Percentiles rank a stretch among this genome's conserved stretches.
These are phyloP conservation scores for Leishmania gerbilli DNA, from an alignment of 208 protist genomes.

Conservation along the genomic window DNA sequence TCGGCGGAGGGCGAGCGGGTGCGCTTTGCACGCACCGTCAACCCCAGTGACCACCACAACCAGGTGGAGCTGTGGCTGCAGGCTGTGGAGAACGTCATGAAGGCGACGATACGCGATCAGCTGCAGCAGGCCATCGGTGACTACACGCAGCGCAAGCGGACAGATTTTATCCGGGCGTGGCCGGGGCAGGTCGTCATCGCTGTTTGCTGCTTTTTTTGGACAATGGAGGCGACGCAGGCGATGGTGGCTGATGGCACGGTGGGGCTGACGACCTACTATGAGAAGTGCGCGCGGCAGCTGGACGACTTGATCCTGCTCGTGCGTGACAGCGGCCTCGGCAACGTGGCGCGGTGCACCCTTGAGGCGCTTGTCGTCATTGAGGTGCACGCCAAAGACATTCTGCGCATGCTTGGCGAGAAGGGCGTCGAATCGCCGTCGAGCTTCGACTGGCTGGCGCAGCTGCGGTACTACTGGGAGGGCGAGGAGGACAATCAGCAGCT, in stretches of 20 bases:
- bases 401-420: constrained; percentile 88
- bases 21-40: constrained; percentile 77
- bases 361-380: constrained; percentile 95
- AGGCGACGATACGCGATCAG: constrained; percentile 85
- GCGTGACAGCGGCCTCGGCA: constrained; percentile 83
- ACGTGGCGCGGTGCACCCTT: constrained; percentile 90
- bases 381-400: constrained; percentile 95
- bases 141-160: constrained; percentile 76
- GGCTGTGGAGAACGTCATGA: constrained; percentile 93
- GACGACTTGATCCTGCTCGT: constrained; percentile 94
- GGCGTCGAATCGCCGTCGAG: constrained; percentile 90
- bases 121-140: constrained; percentile 84
- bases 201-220: constrained; percentile 93
- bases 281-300: constrained; percentile 88
- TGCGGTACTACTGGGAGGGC: constrained; percentile 97
- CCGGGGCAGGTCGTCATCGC: constrained; percentile 94
- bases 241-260: constrained; percentile 84
- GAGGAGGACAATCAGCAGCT: constrained; percentile 66
- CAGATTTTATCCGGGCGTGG: constrained; percentile 93
- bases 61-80: constrained; percentile 96
- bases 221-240: constrained; percentile 92
- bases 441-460: constrained; percentile 97
- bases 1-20: constrained; percentile 92
- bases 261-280: constrained; percentile 86
- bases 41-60: constrained; percentile 87